phyloP scores from a whole-genome alignment of 2,329 filamentous ascomycete species.

The Fusarium succisae region DNA sequence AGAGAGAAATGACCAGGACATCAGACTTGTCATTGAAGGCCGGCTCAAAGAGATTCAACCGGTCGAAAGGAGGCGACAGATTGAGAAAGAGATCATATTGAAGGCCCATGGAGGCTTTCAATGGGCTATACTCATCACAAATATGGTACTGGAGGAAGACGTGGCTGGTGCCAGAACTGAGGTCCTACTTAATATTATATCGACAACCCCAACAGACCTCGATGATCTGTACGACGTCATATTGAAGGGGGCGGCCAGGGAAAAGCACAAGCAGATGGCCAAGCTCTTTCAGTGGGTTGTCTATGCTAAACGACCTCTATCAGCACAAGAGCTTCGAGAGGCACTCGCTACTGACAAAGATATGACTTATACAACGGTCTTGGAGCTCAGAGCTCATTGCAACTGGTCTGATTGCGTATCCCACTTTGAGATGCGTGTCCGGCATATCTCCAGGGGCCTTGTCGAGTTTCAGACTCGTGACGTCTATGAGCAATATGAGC shows the following conservation, averaged over 20 bases:
- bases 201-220: not conserved
- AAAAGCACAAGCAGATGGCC: not conserved
- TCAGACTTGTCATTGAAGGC: not conserved
- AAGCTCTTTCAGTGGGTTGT: not conserved
- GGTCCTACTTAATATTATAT: not conserved
- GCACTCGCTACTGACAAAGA: not conserved
- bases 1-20: not conserved
- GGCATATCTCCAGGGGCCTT: not conserved
- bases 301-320: not conserved
- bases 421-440: not conserved
- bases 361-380: not conserved
- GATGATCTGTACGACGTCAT: not conserved
- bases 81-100: not conserved
- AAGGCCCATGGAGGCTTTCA: not conserved
- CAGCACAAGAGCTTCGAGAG: not conserved
- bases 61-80: rapidly evolving
- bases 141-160: not conserved
- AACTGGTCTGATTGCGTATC: not conserved
- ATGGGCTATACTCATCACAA: not conserved
- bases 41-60: rapidly evolving
- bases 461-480: not conserved
- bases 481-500: not conserved
- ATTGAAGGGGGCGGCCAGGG: not conserved
- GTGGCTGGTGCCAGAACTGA: not conserved
- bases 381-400: rapidly evolving